Conservation (phyloP, 331 rosid genomes). For the Pyracantha coccinea region DNA sequence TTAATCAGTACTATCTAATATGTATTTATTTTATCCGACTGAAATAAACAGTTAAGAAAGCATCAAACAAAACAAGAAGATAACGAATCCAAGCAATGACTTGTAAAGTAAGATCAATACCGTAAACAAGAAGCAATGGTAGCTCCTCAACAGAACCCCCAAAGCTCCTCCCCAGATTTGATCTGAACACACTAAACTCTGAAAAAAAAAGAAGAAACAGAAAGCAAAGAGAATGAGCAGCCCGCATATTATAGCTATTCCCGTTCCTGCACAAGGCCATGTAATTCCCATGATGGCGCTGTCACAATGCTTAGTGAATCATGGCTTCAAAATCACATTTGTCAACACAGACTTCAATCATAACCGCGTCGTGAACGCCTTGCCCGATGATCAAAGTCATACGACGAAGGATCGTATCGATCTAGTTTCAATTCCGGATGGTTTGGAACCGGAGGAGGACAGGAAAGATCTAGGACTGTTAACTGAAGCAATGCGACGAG, state of each 20-base stretch:
- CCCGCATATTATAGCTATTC: conserved; percentile 25
- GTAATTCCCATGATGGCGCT: conserved; percentile 49
- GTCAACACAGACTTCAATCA: conserved; percentile 45
- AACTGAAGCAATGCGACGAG: conserved; percentile 8
- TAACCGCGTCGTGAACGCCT: conserved; percentile 22
- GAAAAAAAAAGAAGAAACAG: not conserved
- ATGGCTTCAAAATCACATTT: conserved; percentile 41
- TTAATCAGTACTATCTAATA: too few species aligned
- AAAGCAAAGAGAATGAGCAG: conserved; percentile 11
- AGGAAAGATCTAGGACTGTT: conserved; percentile 33
- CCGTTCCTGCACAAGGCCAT: conserved; percentile 58
- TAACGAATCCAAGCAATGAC: too few species aligned
- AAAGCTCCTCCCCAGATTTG: not conserved
- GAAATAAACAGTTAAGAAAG: rapidly evolving
- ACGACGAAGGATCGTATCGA: conserved; percentile 12
- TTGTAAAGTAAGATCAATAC: too few species aligned
- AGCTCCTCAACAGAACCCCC: too few species aligned
- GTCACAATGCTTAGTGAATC: conserved; percentile 29
- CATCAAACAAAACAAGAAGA: too few species aligned
- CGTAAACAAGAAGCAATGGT: too few species aligned
- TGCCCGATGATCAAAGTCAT: conserved; percentile 1
- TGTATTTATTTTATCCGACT: too few species aligned
- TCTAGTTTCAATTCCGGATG: conserved; percentile 47
- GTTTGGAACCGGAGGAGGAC: conserved; percentile 33
- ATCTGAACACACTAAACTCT: not conserved